Base-by-base conservation (phyloP, 108 stramenopile species). In the Nitzschia palea region DNA sequence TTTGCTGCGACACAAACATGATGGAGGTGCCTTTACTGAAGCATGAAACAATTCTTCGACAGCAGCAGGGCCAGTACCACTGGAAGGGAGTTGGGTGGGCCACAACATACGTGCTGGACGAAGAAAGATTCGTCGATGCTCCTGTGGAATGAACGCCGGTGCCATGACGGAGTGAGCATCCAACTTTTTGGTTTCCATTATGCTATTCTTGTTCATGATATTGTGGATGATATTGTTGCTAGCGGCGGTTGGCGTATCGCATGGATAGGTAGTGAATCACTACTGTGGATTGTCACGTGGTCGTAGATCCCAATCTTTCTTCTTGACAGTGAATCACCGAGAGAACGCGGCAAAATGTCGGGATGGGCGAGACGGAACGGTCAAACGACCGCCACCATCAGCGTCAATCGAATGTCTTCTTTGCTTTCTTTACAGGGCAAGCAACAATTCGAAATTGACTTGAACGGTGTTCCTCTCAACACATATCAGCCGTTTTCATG, bases 61-160 rank as follows among this genome's bases (percentile, higher is more conserved):
- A 37, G 12, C 14, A 5, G 22, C 35, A 12, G 37, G 22, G 15
- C 29, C 35, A 12, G 37, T 5, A 10, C 29, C 37, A 29, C 33
- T 34, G 5, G 58, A 22, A 23, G 37, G 36, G 8, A 2, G 17
- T 20, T 34, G 10, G 3, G 58, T 22, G 9, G 29, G 36, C 20
- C 33, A 59, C 8, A 8, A 6, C 4, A 14, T 8, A 4, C 10
- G 15, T 3, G 37, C 36, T 22, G 58, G 58, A 12, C 10, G 18
- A 6, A 37, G 23, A 6, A 59, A 59, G 20, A 59, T 22, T 22
- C 6, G 8, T 27, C 48, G 17, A 1, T 32, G 31, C 42, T 59
- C 26, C 12, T 59, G 17, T 34, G 68, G 68, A 25, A 70, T 54
- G 33, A 29, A 62, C 27, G 34, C 37, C 45, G 70, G 30, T 17